A percentile compares a stretch with the other conserved stretches of the same genome.
phyloP scores from a whole-genome alignment of 148 eudicot species.

The Chenopodium suecicum region DNA sequence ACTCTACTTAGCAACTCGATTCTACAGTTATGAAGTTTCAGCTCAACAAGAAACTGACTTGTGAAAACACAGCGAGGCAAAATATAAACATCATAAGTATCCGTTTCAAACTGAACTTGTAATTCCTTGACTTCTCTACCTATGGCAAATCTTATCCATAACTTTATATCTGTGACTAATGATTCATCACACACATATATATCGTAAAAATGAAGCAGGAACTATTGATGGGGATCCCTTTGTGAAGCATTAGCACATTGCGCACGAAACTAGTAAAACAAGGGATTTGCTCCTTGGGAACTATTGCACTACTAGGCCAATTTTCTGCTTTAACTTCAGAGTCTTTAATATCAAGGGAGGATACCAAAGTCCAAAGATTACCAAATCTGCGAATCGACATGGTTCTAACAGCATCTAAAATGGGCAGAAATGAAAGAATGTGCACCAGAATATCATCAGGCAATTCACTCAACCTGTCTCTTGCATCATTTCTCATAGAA shows the following conservation, averaged over 20 bases:
- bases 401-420: conserved; percentile 14
- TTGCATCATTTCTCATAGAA: neutral
- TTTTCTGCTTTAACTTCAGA: no score
- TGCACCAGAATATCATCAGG: conserved; percentile 8
- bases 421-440: conserved; percentile 18
- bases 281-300: no score
- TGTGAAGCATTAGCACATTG: no score
- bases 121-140: no score
- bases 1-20: neutral
- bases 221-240: no score
- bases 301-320: neutral
- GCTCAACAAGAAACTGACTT: neutral
- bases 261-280: no score
- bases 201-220: no score
- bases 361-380: conserved; percentile 18
- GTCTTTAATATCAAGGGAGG: neutral
- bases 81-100: neutral
- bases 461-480: conserved; percentile 12
- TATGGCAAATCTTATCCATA: no score
- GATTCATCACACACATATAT: no score
- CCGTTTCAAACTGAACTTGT: no score
- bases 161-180: no score
- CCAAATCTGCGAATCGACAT: conserved; percentile 9
- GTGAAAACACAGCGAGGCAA: neutral
- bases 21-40: neutral